Evolutionary conservation across 805 yeast genomes (phyloP), one percentile per base, ranked within the genome.

Genomic region (Candida sanyiensis): DNA sequence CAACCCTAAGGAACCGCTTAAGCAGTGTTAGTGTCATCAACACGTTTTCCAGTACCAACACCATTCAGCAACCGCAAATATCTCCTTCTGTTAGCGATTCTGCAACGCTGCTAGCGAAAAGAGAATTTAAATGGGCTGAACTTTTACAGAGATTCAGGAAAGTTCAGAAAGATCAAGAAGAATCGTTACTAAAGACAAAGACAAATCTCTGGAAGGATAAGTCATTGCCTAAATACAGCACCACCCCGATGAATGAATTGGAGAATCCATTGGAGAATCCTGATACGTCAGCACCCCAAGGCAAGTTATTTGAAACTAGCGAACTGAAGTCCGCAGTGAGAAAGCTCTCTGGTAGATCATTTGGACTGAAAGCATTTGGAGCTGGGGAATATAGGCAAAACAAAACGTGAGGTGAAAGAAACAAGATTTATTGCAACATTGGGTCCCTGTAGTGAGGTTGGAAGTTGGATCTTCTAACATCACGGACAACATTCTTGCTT

Each of bases 381-480:
- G 12, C 26, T 21, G 49, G 52, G n/a, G 52, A 50, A 27, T 40
- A 38, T 40, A 27, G 21, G 7, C 13, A 17, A 12, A 18, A 16
- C 12, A 23, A 9, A 23, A 23, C 12, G 26, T 23, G 9, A 9
- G 34, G 15, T 9, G 28, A 39, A 11, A 29, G 26, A 28, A 13
- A 20, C 32, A 21, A 19, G 7, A 21, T 6, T 15, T 23, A 22
- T 21, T 26, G 36, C 10, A 86, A 66, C 49, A 84, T 61, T 54
- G 77, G 80, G 57, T 87, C 95, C 57, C 95, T 73, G 68, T 62
- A 86, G 57, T 93, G 95, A 22, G 77, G 75, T 70, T 90, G 96
- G 70, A 77, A 73, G 62, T 90, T 93, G 58, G 79, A 67, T 57
- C 76, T 76, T 59, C 77, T 83, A 40, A 77, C 73, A 22, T 85